These are phyloP conservation scores for Neurospora cerealis DNA, from an alignment of 495 filamentous ascomycete species.

Conservation along the genomic window DNA sequence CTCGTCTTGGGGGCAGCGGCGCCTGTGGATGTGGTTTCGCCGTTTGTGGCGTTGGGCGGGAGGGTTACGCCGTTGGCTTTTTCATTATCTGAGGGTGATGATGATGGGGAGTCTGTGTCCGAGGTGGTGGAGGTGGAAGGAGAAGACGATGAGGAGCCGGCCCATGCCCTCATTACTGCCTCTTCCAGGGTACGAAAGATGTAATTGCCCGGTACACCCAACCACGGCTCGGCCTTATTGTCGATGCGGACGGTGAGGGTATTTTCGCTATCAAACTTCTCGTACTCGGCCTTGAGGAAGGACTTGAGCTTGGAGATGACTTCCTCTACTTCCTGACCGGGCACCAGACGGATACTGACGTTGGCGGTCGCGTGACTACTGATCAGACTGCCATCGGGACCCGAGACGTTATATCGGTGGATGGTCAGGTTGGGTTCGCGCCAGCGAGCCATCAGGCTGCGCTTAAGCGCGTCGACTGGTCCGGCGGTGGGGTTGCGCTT, in stretches of 20 bases:
- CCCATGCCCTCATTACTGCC: slow-evolving; percentile 78
- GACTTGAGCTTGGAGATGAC: slow-evolving; percentile 54
- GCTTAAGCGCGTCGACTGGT: slow-evolving; percentile 56
- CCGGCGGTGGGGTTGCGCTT: slow-evolving; percentile 56
- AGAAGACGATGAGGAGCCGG: slow-evolving; percentile 1
- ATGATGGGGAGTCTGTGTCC: neutral
- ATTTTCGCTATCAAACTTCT: slow-evolving; percentile 64
- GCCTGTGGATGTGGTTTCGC: neutral
- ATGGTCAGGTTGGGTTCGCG: slow-evolving; percentile 91
- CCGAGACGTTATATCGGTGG: slow-evolving; percentile 84
- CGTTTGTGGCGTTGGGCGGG: slow-evolving; percentile 8
- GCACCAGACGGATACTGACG: slow-evolving; percentile 85
- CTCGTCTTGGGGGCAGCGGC: slow-evolving; percentile 19
- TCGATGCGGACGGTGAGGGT: slow-evolving; percentile 74
- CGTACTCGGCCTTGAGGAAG: slow-evolving; percentile 65
- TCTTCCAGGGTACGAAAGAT: slow-evolving; percentile 84
- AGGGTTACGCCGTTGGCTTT: neutral
- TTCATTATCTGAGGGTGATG: neutral
- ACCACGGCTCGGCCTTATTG: slow-evolving; percentile 90
- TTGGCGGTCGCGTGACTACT: slow-evolving; percentile 75
- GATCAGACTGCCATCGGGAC: slow-evolving; percentile 78
- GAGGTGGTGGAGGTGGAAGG: neutral
- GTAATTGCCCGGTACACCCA: slow-evolving; percentile 82
- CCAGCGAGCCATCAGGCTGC: slow-evolving; percentile 84
- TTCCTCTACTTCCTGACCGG: slow-evolving; percentile 74